Evolutionary conservation across 805 yeast genomes (phyloP).

Genomic region (Candida incommunis): DNA sequence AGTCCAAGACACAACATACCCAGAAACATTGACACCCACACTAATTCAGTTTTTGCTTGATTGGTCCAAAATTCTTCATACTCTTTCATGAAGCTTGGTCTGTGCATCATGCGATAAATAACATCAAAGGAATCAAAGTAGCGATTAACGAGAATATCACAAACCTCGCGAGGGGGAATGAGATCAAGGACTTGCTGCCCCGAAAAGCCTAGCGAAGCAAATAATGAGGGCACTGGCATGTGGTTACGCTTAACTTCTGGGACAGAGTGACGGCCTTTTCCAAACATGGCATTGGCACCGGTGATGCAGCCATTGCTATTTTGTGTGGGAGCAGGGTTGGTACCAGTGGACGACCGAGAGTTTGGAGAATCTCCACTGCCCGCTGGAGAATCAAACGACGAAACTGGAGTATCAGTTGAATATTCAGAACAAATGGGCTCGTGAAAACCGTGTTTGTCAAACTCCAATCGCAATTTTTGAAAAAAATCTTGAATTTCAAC

Average conservation of each 20-base stretch:
- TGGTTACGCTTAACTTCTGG: conserved; percentile 8
- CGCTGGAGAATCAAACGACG: not conserved
- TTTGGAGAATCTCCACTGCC: not conserved
- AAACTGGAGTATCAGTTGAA: not conserved
- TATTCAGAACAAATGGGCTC: not conserved
- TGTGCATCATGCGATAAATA: conserved; percentile 15
- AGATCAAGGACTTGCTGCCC: conserved; percentile 9
- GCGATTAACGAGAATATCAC: conserved; percentile 15
- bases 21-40: conserved; percentile 18
- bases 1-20: conserved; percentile 17
- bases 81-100: conserved; percentile 15
- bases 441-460: not conserved
- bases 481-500: conserved; percentile 12
- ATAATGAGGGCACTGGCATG: conserved; percentile 1
- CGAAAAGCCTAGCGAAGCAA: not conserved
- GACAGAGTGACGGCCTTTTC: no score
- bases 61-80: conserved; percentile 18
- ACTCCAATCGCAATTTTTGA: conserved; percentile 2
- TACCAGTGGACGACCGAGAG: not conserved
- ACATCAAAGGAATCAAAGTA: conserved; percentile 18
- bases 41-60: conserved; percentile 15
- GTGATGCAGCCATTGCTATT: no score
- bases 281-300: no score
- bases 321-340: no score
- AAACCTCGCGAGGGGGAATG: conserved; percentile 12